Base-by-base conservation (phyloP, 108 stramenopile species). In the Nitzschia palea region DNA sequence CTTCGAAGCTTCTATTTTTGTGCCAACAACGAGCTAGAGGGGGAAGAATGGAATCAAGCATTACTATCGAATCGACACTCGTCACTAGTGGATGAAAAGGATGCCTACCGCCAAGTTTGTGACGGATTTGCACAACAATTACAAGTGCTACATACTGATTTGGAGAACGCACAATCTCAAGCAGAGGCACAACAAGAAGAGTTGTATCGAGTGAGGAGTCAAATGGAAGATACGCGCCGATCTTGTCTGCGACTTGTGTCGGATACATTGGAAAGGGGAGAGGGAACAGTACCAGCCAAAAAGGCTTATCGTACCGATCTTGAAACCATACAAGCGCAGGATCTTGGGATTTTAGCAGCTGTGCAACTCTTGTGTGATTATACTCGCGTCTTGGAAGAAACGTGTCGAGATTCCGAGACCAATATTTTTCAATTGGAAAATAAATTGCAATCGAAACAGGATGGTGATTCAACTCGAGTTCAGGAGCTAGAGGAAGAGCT, bases 1-100 rank as follows among this genome's bases (percentile, higher is more conserved):
- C 54, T 93, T 10, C 76, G 96, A n/a, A 70, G 79, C 12, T 97
- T 97, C 59, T 97, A 90, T 64, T 97, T 97, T 64, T 88, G 88
- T 43, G 77, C 88, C 50, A 78, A 80, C n/a, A 68, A 73, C 15
- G 76, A 79, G 9, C 74, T 80, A 20, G 88, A 90, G 57, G 71
- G 82, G 14, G 89, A 90, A 54, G 75, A 74, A 44, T 97, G 96
- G 96, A 79, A 78, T 12, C 80, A 85, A 51, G 90, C 94, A 20
- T 55, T 97, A 18, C 63, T 92, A 33, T 56, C 70, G 4, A 79
- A 88, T 44, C 79, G 96, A 15, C 94, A 95, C 80, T 79, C 86
- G 9, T 77, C 85, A 10, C 82, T 97, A 23, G 58, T 76, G 27
- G 96, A 97, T 64, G 94, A 95, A 56, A 84, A 86, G 6, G 90